Base-by-base conservation (phyloP, 2,329 filamentous ascomycete genomes). In the Cladosporium sp. region DNA sequence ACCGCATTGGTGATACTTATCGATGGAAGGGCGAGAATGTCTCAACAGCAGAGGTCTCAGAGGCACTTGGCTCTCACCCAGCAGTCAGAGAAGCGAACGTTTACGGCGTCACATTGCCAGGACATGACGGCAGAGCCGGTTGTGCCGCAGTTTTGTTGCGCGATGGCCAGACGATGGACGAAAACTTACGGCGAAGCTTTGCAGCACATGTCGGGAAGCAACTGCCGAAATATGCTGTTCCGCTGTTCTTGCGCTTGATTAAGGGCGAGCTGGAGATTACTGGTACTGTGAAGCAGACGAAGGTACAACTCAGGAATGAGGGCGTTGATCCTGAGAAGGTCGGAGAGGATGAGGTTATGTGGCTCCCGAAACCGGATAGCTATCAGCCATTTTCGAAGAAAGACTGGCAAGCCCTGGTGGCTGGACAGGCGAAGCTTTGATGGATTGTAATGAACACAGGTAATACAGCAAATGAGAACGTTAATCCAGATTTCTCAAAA, bases 261-360 rank as follows among this genome's bases (percentile, higher is more conserved):
- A 78, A 75, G 25, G 80, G 81, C 15, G 74, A 82, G 47, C 73
- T 84, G 64, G 84, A 88, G 67, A 80, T 84, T 1, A 96, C 92
- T 4, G 90, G 91, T 0, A 96, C 91, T 50, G 89, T 91, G 68
- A 96, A 96, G 79, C 89, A 95, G 76, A 88, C 92, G 75, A 96
- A 96, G 74, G 84, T 88, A 63, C 74, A 78, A 0, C 72, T 96
- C 63, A 80, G 90, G n/a, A 78, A 80, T 2, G 82, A 92, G 62
- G 91, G 92, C 0, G 89, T 93, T 0, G 83, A 90, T 66, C 88
- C 88, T 0, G 73, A 68, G 3, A 83, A 83, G 66, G 76, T 81
- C 5, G 67, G 64, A 3, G 64, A 63, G 5, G 81, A 84, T 63
- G 70, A 69, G 42, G 77, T 89, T 73, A 84, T 85, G 65, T 93